These are phyloP conservation scores for Turnera subulata DNA, from an alignment of 345 rosid genomes.

Conservation along the genomic window DNA sequence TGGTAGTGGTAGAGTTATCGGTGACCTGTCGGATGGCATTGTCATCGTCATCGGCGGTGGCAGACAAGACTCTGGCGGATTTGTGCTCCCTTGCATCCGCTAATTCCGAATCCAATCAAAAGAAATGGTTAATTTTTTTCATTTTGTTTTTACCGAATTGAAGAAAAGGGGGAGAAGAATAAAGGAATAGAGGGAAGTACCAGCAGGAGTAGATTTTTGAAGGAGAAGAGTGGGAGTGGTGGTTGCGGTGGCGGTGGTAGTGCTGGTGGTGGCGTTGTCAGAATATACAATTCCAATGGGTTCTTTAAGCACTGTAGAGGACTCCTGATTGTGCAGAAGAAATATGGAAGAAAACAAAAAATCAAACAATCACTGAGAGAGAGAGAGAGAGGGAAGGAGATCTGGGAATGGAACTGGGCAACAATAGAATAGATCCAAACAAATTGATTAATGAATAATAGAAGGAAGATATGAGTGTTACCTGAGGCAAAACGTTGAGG, in stretches of 20 bases:
- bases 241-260: too few relatives aligned
- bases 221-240: background rate
- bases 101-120: constrained; percentile 24
- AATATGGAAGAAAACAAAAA: too few relatives aligned
- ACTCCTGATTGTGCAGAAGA: constrained; percentile 42
- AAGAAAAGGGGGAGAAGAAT: background rate
- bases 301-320: constrained; percentile 42
- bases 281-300: constrained; percentile 56
- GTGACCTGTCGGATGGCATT: constrained; percentile 57
- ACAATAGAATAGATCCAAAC: background rate
- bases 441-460: background rate
- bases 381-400: too few relatives aligned
- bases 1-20: constrained; percentile 8
- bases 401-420: constrained; percentile 7
- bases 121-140: background rate
- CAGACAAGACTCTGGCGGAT: constrained; percentile 67
- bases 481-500: constrained; percentile 76
- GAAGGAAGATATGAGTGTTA: constrained; percentile 1
- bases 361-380: too few relatives aligned
- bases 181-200: background rate
- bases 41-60: constrained; percentile 42
- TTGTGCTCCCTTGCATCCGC: constrained; percentile 51
- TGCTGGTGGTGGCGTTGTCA: constrained; percentile 20
- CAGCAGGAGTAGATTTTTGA: constrained; percentile 4
- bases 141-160: too few relatives aligned